Percentiles rank a stretch among this genome's conserved stretches.
Evolutionary conservation across 163 green algal genomes (phyloP).

Genomic region (Prototheca cutis): DNA sequence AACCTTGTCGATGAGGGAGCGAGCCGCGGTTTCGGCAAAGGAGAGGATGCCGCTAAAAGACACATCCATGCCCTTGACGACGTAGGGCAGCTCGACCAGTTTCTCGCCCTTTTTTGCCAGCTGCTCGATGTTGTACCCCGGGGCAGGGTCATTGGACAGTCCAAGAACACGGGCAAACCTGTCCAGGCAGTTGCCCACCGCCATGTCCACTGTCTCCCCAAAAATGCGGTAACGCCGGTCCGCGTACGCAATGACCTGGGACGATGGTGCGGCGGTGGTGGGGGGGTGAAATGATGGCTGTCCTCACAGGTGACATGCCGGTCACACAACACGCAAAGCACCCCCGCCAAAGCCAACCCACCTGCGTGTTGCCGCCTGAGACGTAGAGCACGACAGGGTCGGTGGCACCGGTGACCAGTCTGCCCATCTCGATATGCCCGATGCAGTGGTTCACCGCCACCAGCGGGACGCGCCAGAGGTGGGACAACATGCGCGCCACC

Average conservation of each 20-base stretch:
- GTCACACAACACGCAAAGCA: background rate
- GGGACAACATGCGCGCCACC: conserved; percentile 68
- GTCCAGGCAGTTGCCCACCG: conserved; percentile 90
- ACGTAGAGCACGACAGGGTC: conserved; percentile 91
- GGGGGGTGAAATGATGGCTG: background rate
- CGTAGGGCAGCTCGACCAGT: conserved; percentile 79
- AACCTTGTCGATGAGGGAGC: conserved; percentile 15
- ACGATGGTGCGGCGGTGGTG: background rate
- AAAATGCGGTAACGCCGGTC: conserved; percentile 84
- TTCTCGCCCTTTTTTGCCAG: conserved; percentile 63
- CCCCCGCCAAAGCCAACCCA: conserved; percentile 3
- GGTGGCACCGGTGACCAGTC: conserved; percentile 66
- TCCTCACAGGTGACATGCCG: background rate
- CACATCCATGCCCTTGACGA: conserved; percentile 93
- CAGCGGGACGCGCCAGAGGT: conserved; percentile 75
- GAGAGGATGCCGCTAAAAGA: conserved; percentile 79
- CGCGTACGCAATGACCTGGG: conserved; percentile 83
- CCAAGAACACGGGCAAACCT: conserved; percentile 51
- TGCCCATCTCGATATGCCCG: conserved; percentile 91
- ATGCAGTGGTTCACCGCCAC: conserved; percentile 90
- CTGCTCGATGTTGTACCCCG: conserved; percentile 95
- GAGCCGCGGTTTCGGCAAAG: conserved; percentile 38
- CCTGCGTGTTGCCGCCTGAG: conserved; percentile 84
- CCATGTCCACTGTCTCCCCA: conserved; percentile 92
- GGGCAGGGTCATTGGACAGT: conserved; percentile 50